These are phyloP conservation scores for Chaetoscypha palmicola DNA, from an alignment of 2,329 filamentous ascomycete genomes.

Conservation along the genomic window DNA sequence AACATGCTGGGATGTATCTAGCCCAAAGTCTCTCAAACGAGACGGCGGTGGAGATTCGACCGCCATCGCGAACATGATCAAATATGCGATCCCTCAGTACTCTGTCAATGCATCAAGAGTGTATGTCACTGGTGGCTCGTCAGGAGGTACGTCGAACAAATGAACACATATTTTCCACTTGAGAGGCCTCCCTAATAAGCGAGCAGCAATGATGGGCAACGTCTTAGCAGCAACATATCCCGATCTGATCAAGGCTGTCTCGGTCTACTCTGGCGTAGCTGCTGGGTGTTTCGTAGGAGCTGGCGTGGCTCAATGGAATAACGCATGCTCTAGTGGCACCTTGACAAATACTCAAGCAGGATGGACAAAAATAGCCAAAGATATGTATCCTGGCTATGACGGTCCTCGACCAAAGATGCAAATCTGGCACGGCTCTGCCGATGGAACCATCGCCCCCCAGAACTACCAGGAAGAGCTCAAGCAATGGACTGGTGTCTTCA, in stretches of 20 bases:
- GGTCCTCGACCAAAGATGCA: slow-evolving; percentile 23
- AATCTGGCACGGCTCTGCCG: slow-evolving; percentile 32
- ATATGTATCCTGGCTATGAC: slow-evolving; percentile 34
- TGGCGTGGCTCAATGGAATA: slow-evolving; percentile 46
- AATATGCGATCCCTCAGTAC: slow-evolving; percentile 44
- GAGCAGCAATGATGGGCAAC: slow-evolving; percentile 41
- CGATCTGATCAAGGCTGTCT: slow-evolving; percentile 39
- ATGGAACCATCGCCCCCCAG: slow-evolving; percentile 33
- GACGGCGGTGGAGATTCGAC: slow-evolving; percentile 50
- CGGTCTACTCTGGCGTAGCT: slow-evolving; percentile 38
- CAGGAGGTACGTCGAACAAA: slow-evolving; percentile 33
- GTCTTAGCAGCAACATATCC: slow-evolving; percentile 39
- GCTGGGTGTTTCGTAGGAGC: slow-evolving; percentile 37
- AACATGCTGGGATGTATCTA: slow-evolving; percentile 53
- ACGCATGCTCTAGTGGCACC: slow-evolving; percentile 37
- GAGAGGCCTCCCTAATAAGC: not conserved
- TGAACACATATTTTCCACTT: not conserved
- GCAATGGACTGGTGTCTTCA: slow-evolving; percentile 42
- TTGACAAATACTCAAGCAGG: slow-evolving; percentile 32
- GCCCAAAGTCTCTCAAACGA: slow-evolving; percentile 39
- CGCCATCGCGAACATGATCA: slow-evolving; percentile 52
- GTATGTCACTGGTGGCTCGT: slow-evolving; percentile 45
- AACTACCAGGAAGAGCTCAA: slow-evolving; percentile 39
- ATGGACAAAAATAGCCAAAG: slow-evolving; percentile 42
- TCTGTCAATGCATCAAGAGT: slow-evolving; percentile 42